Percentiles rank a stretch among this genome's conserved stretches.
phyloP scores from a whole-genome alignment of 2,329 filamentous ascomycete genomes.

The Colletotrichum sp. region DNA sequence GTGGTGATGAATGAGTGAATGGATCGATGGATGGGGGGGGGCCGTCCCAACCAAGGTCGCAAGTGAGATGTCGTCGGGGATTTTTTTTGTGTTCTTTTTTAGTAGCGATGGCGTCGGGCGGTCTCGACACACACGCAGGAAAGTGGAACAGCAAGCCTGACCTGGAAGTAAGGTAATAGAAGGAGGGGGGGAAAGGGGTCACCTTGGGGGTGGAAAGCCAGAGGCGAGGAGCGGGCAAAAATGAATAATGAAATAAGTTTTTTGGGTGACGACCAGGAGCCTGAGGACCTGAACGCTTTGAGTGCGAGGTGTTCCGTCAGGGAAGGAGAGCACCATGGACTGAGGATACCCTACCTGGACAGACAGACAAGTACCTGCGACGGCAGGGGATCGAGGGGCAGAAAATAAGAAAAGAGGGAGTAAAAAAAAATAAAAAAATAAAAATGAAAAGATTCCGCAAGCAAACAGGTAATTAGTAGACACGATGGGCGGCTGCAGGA shows the following conservation, averaged over 20 bases:
- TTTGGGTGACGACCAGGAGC: background rate
- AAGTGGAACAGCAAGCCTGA: conserved; percentile 6
- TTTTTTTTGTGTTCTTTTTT: conserved; percentile 15
- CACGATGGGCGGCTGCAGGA: background rate
- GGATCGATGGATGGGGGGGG: background rate
- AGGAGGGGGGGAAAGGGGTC: background rate
- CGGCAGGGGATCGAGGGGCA: background rate
- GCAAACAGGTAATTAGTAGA: background rate
- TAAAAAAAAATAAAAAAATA: background rate
- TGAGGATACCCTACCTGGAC: background rate
- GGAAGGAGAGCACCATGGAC: background rate
- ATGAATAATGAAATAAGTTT: background rate
- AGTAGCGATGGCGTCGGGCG: conserved; percentile 10
- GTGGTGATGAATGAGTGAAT: background rate
- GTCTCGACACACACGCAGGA: conserved; percentile 13
- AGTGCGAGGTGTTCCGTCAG: background rate
- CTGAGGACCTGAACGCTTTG: background rate
- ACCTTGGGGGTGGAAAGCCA: background rate
- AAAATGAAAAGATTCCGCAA: background rate
- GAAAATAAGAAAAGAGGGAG: background rate
- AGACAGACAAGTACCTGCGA: background rate
- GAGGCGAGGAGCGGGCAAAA: background rate
- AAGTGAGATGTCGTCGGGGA: conserved; percentile 20
- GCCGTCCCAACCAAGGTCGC: conserved; percentile 12
- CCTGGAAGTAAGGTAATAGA: background rate